phyloP scores from a whole-genome alignment of 2,329 filamentous ascomycete genomes.

The Aspergillus bombycis region DNA sequence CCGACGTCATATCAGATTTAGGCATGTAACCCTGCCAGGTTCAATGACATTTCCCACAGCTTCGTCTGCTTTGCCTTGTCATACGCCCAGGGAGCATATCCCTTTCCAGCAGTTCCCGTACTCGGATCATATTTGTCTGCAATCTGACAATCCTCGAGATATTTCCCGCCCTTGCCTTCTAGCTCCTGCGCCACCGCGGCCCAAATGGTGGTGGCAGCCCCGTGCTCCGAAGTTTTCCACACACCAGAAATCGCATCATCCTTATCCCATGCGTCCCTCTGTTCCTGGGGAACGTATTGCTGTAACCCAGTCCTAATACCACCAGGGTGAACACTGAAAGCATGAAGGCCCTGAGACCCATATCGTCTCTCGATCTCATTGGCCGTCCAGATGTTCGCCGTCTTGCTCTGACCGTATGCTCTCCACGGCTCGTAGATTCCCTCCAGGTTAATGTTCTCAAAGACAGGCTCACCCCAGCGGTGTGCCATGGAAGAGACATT shows the following conservation, averaged over 20 bases:
- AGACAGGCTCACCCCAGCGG: slow-evolving; percentile 33
- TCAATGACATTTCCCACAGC: slow-evolving; percentile 16
- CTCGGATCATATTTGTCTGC: background rate
- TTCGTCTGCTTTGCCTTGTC: slow-evolving; percentile 10
- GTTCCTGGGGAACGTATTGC: slow-evolving; percentile 10
- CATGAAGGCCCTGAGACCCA: slow-evolving; percentile 49
- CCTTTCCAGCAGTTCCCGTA: slow-evolving; percentile 4
- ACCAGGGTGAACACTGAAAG: slow-evolving; percentile 52
- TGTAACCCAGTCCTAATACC: slow-evolving; percentile 9
- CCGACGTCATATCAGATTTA: background rate
- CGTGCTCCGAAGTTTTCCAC: slow-evolving; percentile 25
- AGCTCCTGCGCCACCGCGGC: slow-evolving; percentile 30
- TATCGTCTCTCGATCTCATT: slow-evolving; percentile 57
- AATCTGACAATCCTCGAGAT: slow-evolving; percentile 30
- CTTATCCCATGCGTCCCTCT: background rate
- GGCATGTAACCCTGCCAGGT: background rate
- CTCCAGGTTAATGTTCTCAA: slow-evolving; percentile 46
- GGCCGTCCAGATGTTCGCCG: slow-evolving; percentile 56
- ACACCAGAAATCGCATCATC: background rate
- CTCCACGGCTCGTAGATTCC: slow-evolving; percentile 37
- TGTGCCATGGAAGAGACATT: slow-evolving; percentile 51
- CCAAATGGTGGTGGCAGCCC: slow-evolving; percentile 32
- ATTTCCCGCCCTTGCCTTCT: slow-evolving; percentile 31
- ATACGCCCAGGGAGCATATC: slow-evolving; percentile 22
- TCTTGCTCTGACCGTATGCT: slow-evolving; percentile 56